phyloP scores from a whole-genome alignment of 169 alveolate species.

The Plasmodium chabaudi region DNA sequence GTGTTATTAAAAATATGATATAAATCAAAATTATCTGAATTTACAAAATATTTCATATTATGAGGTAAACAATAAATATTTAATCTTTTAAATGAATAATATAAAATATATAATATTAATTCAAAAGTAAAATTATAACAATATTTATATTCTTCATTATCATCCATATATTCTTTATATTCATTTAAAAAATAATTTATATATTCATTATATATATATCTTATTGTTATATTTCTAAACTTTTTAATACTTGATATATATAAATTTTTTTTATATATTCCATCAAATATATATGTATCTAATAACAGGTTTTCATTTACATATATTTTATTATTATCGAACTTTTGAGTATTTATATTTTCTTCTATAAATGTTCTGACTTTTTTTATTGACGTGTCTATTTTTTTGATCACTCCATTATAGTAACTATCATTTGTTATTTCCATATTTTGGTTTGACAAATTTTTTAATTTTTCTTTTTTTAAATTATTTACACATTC shows the following conservation, averaged over 20 bases:
- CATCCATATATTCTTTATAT: slow-evolving; percentile 13
- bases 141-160: slow-evolving; percentile 19
- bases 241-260: slow-evolving; percentile 16
- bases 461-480: neutral
- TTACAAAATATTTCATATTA: slow-evolving; percentile 20
- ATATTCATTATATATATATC: slow-evolving; percentile 38
- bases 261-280: slow-evolving; percentile 10
- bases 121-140: slow-evolving; percentile 40
- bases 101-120: slow-evolving; percentile 23
- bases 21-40: slow-evolving; percentile 33
- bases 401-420: slow-evolving; percentile 28
- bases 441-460: neutral
- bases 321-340: neutral
- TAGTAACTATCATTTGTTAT: slow-evolving; percentile 27
- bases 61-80: slow-evolving; percentile 57
- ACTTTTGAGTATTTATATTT: neutral
- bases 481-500: slow-evolving; percentile 47
- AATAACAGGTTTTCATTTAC: slow-evolving; percentile 17
- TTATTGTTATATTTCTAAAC: slow-evolving; percentile 38
- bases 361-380: neutral
- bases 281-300: slow-evolving; percentile 57
- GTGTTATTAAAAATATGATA: slow-evolving; percentile 35
- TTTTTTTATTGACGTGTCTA: slow-evolving; percentile 6
- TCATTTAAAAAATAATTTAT: slow-evolving; percentile 23
- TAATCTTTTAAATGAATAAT: slow-evolving; percentile 43